Percentiles rank a stretch among this genome's conserved stretches.
These are phyloP conservation scores for Nigrospora sphaerica DNA, from an alignment of 2,329 filamentous ascomycete genomes.

Conservation along the genomic window DNA sequence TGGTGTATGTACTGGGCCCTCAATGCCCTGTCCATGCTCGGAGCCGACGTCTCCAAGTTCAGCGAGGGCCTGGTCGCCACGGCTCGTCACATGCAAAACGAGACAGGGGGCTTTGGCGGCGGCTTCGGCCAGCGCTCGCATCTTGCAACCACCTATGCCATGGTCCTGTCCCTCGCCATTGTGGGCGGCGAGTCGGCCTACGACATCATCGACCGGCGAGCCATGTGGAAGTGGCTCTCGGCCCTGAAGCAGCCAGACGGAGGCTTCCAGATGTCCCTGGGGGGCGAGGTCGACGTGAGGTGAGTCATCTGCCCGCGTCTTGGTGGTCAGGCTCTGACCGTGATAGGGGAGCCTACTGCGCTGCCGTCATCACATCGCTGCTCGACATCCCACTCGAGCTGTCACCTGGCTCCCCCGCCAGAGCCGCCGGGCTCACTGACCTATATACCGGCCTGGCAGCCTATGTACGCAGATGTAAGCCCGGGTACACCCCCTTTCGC, in stretches of 20 bases:
- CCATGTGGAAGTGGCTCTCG: conserved; percentile 89
- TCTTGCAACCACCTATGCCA: conserved; percentile 82
- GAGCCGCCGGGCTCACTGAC: conserved; percentile 52
- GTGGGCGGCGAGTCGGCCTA: conserved; percentile 71
- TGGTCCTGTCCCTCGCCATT: conserved; percentile 69
- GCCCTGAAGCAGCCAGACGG: conserved; percentile 79
- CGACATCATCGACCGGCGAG: conserved; percentile 68
- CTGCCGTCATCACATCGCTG: conserved; percentile 74
- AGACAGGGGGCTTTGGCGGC: conserved; percentile 79
- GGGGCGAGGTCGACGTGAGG: conserved; percentile 90
- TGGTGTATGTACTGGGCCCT: conserved; percentile 96
- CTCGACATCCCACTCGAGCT: conserved; percentile 77
- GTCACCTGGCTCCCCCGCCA: conserved; percentile 62
- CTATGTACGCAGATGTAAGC: conserved; percentile 74
- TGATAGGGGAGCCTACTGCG: conserved; percentile 80
- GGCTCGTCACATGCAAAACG: conserved; percentile 74
- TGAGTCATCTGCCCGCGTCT: conserved; percentile 28
- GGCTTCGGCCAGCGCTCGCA: conserved; percentile 89
- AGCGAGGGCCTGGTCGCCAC: conserved; percentile 66
- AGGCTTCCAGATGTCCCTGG: conserved; percentile 80
- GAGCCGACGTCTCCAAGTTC: conserved; percentile 64
- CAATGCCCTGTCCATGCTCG: conserved; percentile 66
- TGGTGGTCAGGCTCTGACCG: too few species aligned
- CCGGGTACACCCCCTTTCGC: conserved; percentile 8
- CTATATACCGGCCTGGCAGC: conserved; percentile 70